Base-by-base conservation (phyloP, 371 early-diverging fungal genomes). In the Haplosporangium sp. region DNA sequence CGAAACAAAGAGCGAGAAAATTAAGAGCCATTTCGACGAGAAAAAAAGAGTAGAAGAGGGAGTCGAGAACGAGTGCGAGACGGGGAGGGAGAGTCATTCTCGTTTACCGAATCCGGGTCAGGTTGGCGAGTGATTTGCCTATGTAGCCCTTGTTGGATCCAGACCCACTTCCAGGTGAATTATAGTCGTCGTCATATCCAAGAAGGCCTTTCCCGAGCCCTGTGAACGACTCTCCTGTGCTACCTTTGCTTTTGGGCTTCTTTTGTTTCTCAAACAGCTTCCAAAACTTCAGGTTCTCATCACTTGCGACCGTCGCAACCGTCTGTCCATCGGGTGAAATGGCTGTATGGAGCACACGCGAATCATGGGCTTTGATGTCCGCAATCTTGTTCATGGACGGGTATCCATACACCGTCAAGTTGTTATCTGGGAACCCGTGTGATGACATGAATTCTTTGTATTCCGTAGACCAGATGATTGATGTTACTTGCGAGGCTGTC, bases 271-370 rank as follows among this genome's bases (percentile, higher is more conserved):
- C 91, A 85, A 96, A 98, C 56, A 95, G 79, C 67, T 91, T 92
- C 99, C 99, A 99, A 85, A 99, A 98, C 85, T 99, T 99, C 55
- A 99, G 80, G 63, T 93, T 95, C 79, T 98, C 98, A 84, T 99
- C 99, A 36, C 94, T 89, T 5, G 99, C 95, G 6, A 91, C 94
- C 0, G 97, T 95, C 14, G 96, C 99, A 1, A 99, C 86, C 0
- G 89, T 87, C 71, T 94, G 91, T 5, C 97, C 98, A 82, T 99
- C 99, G 5, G 99, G 99, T 51, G 95, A 94, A 23, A 96, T 42
- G 0, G 97, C 92, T 20, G 94, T 89, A 67, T 96, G 95, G 21
- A 99, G 84, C 6, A 99, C 94, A 16, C 99, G 86, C 1, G 91
- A 84, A 20, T 95, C 95, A 70, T 98, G 98, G 0, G 95, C 98